Evolutionary conservation across 2,329 filamentous ascomycete genomes (phyloP).

Genomic region (Paramyrothecium roridum): DNA sequence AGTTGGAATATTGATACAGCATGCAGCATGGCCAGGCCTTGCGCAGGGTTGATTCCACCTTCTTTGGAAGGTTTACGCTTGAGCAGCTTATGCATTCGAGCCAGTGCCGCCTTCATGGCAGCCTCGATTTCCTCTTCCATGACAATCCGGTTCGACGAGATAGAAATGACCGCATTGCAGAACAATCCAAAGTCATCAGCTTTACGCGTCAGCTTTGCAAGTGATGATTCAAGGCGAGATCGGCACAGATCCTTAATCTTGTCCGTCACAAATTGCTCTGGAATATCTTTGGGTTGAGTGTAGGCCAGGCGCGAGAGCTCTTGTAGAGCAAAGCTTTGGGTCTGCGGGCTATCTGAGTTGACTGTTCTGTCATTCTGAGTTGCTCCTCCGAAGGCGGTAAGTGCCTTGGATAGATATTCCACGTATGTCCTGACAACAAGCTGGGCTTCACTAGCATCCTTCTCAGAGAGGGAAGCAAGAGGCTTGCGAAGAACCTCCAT

Average conservation of each 20-base stretch:
- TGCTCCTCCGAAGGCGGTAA: conserved; percentile 32
- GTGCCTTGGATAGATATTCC: conserved; percentile 51
- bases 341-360: not conserved
- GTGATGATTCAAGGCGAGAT: conserved; percentile 54
- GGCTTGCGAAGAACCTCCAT: conserved; percentile 46
- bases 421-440: conserved; percentile 45
- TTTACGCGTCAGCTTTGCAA: conserved; percentile 54
- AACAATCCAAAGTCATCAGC: conserved; percentile 50
- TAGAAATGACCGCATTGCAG: conserved; percentile 51
- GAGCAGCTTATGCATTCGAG: conserved; percentile 50
- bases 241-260: conserved; percentile 52
- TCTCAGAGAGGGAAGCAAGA: conserved; percentile 23
- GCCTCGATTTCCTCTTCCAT: conserved; percentile 55
- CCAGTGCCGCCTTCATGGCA: conserved; percentile 49
- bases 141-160: conserved; percentile 47
- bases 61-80: conserved; percentile 33
- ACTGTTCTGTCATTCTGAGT: conserved; percentile 8
- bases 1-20: conserved; percentile 82
- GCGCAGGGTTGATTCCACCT: conserved; percentile 39
- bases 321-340: conserved; percentile 34
- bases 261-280: conserved; percentile 43
- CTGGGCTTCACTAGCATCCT: conserved; percentile 22
- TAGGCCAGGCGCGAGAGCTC: conserved; percentile 56
- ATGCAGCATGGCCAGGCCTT: conserved; percentile 76
- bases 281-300: conserved; percentile 38